Evolutionary conservation across 345 rosid species (phyloP), one percentile per base, ranked within the genome.

Genomic region (Ricinus communis): DNA sequence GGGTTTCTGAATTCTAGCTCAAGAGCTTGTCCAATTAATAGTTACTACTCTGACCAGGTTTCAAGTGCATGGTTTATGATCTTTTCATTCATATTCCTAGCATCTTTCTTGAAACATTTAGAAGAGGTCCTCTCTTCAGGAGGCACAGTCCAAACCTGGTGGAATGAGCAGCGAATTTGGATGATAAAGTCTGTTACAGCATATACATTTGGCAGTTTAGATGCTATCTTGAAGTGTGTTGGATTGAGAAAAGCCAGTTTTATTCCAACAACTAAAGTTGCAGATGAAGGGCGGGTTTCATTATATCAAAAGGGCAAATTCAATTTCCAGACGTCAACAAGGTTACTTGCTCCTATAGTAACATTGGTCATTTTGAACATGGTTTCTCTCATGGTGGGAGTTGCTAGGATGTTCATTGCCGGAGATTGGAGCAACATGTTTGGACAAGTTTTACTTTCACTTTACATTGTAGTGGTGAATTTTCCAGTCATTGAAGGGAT

Each of bases 401-500:
- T 70, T 51, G 47, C 67, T 1, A 69, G 61, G 56, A 64, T 69
- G 43, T 24, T 62, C 38, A 47, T 58, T 5, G 46, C 49, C 0
- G 22, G 51, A 22, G 56, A n/a, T 7, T 64, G 68, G 70, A 12
- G 65, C 31, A 63, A 66, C 31, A 54, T 76, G 77, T 38, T 60
- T 28, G 67, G 71, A 5, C 83, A 80, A 66, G 40, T 72, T 36
- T 47, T 72, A 52, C 71, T 76, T 28, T 53, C 75, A 15, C 25
- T 71, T 65, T 80, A 60, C 74, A 72, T 76, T 45, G n/a, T 65
- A 50, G 25, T 52, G 13, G 54, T 55, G 21, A 80, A 72, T 72
- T 80, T 65, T 22, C 77, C 83, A 5, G 62, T 72, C 40, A 68
- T 69, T 62, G 75, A 80, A 55, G 77, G 78, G 28, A 76, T 76